Percentiles rank a stretch among this genome's conserved stretches.
These are phyloP conservation scores for Ormosia semicastrata DNA, from an alignment of 306 rosid species.

Conservation along the genomic window DNA sequence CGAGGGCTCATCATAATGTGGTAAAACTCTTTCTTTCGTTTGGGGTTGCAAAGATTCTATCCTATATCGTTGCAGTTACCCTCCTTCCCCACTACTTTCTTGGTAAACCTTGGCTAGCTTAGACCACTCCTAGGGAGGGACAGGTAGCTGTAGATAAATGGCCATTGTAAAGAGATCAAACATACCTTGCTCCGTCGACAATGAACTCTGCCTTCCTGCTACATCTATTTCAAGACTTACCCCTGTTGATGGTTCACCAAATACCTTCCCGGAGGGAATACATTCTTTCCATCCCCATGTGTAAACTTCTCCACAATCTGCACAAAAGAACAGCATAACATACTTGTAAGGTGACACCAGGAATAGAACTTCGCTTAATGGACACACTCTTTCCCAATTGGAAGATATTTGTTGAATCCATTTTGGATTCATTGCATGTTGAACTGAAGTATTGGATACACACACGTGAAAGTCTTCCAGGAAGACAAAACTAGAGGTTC, in stretches of 20 bases:
- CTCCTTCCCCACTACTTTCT: not conserved
- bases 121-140: constrained; percentile 4
- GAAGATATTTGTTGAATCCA: not conserved
- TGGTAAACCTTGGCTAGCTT: not conserved
- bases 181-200: constrained; percentile 63
- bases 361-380: not conserved
- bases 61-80: not conserved
- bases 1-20: constrained; percentile 19
- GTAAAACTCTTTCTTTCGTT: constrained; percentile 8
- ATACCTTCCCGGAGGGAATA: constrained; percentile 78
- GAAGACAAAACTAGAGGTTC: not conserved
- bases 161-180: not conserved
- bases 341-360: not conserved
- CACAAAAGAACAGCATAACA: constrained; percentile 13
- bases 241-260: constrained; percentile 48
- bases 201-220: constrained; percentile 51
- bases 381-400: not conserved
- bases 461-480: not conserved
- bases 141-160: constrained; percentile 2
- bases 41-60: not conserved
- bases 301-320: constrained; percentile 69
- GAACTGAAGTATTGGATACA: not conserved
- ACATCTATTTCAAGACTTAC: constrained; percentile 47
- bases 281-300: constrained; percentile 98
- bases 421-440: not conserved